Conservation (phyloP, 306 rosid species). For the Clitoria ternatea region DNA sequence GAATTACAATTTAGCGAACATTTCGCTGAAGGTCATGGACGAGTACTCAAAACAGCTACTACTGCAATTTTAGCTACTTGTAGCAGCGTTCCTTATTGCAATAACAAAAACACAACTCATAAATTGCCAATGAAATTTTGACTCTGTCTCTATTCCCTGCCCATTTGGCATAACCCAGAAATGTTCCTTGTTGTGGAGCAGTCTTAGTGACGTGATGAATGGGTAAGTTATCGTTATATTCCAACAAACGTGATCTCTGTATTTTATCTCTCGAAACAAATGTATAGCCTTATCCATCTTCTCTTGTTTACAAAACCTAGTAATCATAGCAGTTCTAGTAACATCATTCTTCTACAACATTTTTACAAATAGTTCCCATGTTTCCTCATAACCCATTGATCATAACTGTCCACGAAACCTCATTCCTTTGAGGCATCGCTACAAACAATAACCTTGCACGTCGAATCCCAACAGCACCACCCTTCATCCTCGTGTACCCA, state of each 20-base stretch:
- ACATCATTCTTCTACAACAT: constrained; percentile 48
- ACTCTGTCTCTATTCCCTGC: too few relatives aligned
- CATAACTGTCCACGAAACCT: constrained; percentile 53
- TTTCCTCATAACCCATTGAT: constrained; percentile 48
- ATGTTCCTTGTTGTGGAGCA: too few relatives aligned
- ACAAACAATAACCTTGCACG: constrained; percentile 45
- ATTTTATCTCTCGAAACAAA: constrained; percentile 38
- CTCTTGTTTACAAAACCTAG: constrained; percentile 48
- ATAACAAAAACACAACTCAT: too few relatives aligned
- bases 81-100: too few relatives aligned
- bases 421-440: constrained; percentile 36
- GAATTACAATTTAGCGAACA: too few relatives aligned
- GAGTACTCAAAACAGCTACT: too few relatives aligned
- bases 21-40: too few relatives aligned
- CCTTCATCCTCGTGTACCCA: constrained; percentile 36
- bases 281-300: constrained; percentile 39
- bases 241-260: constrained; percentile 47
- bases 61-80: too few relatives aligned
- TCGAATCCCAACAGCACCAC: constrained; percentile 35
- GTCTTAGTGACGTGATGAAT: too few relatives aligned
- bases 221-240: constrained; percentile 51
- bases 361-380: constrained; percentile 37
- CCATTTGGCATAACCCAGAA: too few relatives aligned
- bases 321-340: constrained; percentile 43
- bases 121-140: too few relatives aligned